Conservation (phyloP, 805 yeast genomes). For the Yarrowia sp. region DNA sequence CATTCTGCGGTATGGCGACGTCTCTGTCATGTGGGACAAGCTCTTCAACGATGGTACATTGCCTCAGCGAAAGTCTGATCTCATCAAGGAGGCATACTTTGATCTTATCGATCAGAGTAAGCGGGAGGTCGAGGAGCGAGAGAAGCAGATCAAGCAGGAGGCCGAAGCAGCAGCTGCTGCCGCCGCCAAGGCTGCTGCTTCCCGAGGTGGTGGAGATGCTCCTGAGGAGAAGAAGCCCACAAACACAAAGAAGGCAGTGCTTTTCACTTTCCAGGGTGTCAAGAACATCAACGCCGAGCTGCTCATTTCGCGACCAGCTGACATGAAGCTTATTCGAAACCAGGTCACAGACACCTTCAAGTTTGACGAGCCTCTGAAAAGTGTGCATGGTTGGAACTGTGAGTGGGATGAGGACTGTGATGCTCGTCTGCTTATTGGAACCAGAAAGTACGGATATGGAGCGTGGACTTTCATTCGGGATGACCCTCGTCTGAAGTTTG, state of each 20-base stretch:
- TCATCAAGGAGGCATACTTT: constrained; percentile 69
- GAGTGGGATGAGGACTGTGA: constrained; percentile 83
- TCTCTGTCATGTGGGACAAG: constrained; percentile 70
- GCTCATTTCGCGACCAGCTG: constrained; percentile 77
- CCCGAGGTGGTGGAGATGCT: constrained; percentile 42
- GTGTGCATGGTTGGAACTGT: constrained; percentile 87
- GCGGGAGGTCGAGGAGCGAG: constrained; percentile 56
- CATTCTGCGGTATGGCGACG: constrained; percentile 75
- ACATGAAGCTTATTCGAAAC: constrained; percentile 62
- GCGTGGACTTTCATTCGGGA: constrained; percentile 93
- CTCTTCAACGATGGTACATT: constrained; percentile 86
- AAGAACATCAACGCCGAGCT: constrained; percentile 89
- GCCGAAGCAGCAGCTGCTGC: constrained; percentile 34
- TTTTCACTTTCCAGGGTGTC: constrained; percentile 85
- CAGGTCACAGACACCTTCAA: constrained; percentile 53
- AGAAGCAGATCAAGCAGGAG: constrained; percentile 33
- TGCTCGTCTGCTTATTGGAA: constrained; percentile 80
- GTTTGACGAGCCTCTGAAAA: constrained; percentile 62
- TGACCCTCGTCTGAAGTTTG: constrained; percentile 84
- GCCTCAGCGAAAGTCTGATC: constrained; percentile 76
- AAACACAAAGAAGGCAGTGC: constrained; percentile 83
- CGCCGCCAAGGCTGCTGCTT: constrained; percentile 37
- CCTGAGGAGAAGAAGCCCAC: constrained; percentile 49
- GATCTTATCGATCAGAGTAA: constrained; percentile 65
- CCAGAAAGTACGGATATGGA: constrained; percentile 90